Evolutionary conservation across 768 basidiomycete species (phyloP).

Genomic region (Chalciporus pseudorubinellus): DNA sequence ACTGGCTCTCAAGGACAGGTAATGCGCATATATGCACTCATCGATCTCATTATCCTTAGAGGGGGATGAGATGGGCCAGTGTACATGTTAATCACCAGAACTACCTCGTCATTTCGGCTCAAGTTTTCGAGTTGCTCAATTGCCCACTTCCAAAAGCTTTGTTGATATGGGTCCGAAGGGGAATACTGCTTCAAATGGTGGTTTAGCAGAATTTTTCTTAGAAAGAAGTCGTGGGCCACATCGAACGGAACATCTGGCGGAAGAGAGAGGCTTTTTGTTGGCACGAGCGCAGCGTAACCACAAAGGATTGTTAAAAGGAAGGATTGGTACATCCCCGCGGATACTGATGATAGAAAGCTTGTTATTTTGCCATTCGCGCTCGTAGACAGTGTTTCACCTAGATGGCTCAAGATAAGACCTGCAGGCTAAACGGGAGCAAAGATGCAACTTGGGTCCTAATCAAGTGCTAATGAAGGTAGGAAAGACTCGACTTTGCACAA

Average conservation of each 20-base stretch:
- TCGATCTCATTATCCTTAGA: conserved; percentile 61
- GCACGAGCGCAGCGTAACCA: conserved; percentile 51
- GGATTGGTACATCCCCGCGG: background rate
- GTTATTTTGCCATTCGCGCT: background rate
- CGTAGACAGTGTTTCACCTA: background rate
- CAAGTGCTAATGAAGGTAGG: too few relatives aligned
- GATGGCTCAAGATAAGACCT: background rate
- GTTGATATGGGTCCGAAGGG: conserved; percentile 62
- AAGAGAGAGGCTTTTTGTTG: conserved; percentile 41
- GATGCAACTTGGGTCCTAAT: too few relatives aligned
- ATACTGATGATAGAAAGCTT: background rate
- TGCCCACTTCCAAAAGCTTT: conserved; percentile 72
- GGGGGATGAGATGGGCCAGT: conserved; percentile 4
- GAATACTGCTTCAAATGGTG: conserved; percentile 56
- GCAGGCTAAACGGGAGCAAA: too few relatives aligned
- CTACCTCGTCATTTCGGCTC: conserved; percentile 43
- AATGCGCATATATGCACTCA: conserved; percentile 60
- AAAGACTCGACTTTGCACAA: conserved; percentile 8
- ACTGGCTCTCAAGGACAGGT: conserved; percentile 46
- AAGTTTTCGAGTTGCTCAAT: conserved; percentile 52
- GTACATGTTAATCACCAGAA: conserved; percentile 14
- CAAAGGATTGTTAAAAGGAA: conserved; percentile 44
- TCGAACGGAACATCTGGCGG: conserved; percentile 39
- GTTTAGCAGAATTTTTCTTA: conserved; percentile 50
- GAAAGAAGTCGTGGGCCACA: conserved; percentile 53